phyloP scores from a whole-genome alignment of 331 rosid species.

The Rhamnella rubrinervis region DNA sequence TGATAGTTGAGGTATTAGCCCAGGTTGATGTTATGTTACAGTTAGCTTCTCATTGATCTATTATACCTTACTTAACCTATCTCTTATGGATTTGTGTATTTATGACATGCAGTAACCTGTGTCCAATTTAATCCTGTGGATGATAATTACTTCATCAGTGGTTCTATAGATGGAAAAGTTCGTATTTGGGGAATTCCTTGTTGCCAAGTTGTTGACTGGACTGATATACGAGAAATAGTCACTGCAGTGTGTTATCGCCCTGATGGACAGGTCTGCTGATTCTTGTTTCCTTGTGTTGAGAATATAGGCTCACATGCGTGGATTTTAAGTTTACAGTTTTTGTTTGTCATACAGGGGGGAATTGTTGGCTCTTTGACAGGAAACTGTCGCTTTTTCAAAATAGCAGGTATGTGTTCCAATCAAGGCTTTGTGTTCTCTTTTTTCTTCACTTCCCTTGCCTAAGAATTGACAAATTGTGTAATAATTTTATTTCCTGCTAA shows the following conservation, averaged over 20 bases:
- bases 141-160: constrained; percentile 90
- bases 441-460: constrained; percentile 12
- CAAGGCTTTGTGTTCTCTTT: background rate
- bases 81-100: constrained; percentile 15
- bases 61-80: constrained; percentile 15
- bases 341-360: constrained; percentile 63
- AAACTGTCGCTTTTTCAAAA: constrained; percentile 66
- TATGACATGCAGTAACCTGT: constrained; percentile 67
- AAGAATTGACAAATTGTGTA: background rate
- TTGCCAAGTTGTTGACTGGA: constrained; percentile 90
- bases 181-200: constrained; percentile 83
- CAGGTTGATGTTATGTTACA: constrained; percentile 7
- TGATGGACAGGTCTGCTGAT: constrained; percentile 72
- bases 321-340: constrained; percentile 23
- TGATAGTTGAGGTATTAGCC: constrained; percentile 15
- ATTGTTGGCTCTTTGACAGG: constrained; percentile 84
- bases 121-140: constrained; percentile 91
- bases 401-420: constrained; percentile 58
- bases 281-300: constrained; percentile 25
- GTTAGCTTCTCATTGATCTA: background rate
- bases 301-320: background rate
- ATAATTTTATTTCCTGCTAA: background rate
- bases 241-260: constrained; percentile 93
- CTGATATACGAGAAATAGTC: constrained; percentile 69
- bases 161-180: constrained; percentile 97